A percentile compares a stretch with the other conserved stretches of the same genome.
phyloP scores from a whole-genome alignment of 139 green algal species.

The Limnomonas spitsbergensis region DNA sequence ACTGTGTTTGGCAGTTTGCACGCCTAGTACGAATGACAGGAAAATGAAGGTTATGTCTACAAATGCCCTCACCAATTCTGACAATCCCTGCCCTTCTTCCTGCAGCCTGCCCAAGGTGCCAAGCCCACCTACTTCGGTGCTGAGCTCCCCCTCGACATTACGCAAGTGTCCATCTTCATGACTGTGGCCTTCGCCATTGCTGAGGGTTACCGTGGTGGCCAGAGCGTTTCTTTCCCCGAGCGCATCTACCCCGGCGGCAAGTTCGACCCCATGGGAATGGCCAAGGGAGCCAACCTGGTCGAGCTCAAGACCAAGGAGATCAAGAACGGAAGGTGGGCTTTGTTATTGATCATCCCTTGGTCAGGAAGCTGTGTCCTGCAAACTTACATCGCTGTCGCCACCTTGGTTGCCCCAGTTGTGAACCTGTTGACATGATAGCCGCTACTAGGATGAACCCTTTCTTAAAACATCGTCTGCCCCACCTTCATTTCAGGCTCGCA shows the following conservation, averaged over 20 bases:
- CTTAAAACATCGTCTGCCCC: too few relatives aligned
- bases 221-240: conserved; percentile 50
- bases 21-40: too few relatives aligned
- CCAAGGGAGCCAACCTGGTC: conserved; percentile 68
- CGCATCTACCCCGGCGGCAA: conserved; percentile 78
- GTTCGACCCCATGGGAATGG: conserved; percentile 86
- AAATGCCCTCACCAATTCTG: too few relatives aligned
- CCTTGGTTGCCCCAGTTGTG: too few relatives aligned
- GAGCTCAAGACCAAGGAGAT: conserved; percentile 88
- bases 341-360: too few relatives aligned
- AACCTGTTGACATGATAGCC: conserved; percentile 32
- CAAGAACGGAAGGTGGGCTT: conserved; percentile 82
- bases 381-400: conserved; percentile 20
- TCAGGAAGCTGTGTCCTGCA: too few relatives aligned
- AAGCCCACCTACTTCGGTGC: conserved; percentile 71
- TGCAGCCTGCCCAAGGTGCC: conserved; percentile 62
- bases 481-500: conserved; percentile 18
- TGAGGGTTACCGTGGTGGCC: conserved; percentile 64
- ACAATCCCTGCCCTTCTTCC: not conserved
- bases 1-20: too few relatives aligned
- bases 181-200: conserved; percentile 38
- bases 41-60: too few relatives aligned
- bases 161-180: conserved; percentile 61
- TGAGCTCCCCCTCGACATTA: conserved; percentile 69
- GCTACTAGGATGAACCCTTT: not conserved